Base-by-base conservation (phyloP, 2,329 filamentous ascomycete species). In the Calonectria multiphialidica region DNA sequence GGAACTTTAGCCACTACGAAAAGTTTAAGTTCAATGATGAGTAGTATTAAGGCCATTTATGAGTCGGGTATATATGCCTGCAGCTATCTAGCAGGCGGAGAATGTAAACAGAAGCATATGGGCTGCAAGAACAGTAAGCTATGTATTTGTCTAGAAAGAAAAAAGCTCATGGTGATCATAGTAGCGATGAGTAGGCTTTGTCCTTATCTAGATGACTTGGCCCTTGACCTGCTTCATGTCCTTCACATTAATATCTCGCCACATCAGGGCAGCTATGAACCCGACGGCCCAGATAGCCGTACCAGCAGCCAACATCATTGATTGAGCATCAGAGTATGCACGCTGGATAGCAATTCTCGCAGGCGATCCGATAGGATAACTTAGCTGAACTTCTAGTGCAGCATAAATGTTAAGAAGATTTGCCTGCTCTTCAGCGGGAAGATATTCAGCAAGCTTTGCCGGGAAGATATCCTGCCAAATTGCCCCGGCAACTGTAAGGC, bases 381-480 rank as follows among this genome's bases (percentile, higher is more conserved):
- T 82, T 3, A 89, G 77, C 70, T 93, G 91, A 2, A 85, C 84
- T 0, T 83, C 83, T 25, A 93, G 76, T 73, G 86, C 85, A 35
- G 87, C 86, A 74, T 90, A 91, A 59, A 93, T 90, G 35, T 80
- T 81, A 7, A 79, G 76, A 2, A 86, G 81, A 62, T 88, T 80
- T 7, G 72, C 68, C 64, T 82, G 79, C 12, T 80, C 80, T 0
- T 77, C 78, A 5, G 83, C 75, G n/a, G 90, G 90, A 0, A 92
- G 84, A 74, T 90, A 88, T 44, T 81, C 74, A 33, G 79, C 79
- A 7, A 92, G 84, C 40, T 86, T 88, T 23, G 80, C 79, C 0
- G 88, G 88, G 75, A 93, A 88, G 9, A 88, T 85, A 71, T 86
- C 85, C 1, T 88, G 89, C 91, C 91, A 93, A 70, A 93, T 88